phyloP scores from a whole-genome alignment of 495 filamentous ascomycete genomes.

The Aspergillus taichungensis region DNA sequence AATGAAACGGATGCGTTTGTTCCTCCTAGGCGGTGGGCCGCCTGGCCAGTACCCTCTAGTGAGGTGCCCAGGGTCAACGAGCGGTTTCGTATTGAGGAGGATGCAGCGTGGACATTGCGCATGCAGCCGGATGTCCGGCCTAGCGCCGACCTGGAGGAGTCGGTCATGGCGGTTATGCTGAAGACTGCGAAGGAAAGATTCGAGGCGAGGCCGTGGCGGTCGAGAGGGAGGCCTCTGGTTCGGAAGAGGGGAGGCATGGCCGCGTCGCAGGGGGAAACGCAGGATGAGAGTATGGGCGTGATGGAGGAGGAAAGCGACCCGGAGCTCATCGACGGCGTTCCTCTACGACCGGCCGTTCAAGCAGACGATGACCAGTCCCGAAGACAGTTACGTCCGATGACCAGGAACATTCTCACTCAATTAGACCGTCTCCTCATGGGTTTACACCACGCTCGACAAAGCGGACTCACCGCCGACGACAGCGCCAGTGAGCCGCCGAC shows the following conservation, averaged over 20 bases:
- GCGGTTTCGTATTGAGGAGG: conserved; percentile 28
- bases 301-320: conserved; percentile 11
- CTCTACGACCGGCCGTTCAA: conserved; percentile 35
- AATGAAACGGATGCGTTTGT: conserved; percentile 14
- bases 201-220: conserved; percentile 23
- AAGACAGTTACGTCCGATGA: conserved; percentile 50
- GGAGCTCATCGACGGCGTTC: conserved; percentile 8
- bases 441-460: conserved; percentile 54
- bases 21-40: conserved; percentile 56
- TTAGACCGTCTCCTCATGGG: conserved; percentile 58
- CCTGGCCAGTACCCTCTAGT: conserved; percentile 61
- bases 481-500: conserved; percentile 13
- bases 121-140: conserved; percentile 33
- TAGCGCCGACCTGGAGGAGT: conserved; percentile 56
- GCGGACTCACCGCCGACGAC: conserved; percentile 23
- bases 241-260: neutral
- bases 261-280: neutral
- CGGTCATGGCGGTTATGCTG: conserved; percentile 52
- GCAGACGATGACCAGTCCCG: conserved; percentile 56
- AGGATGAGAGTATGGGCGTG: conserved; percentile 4
- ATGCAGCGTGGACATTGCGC: conserved; percentile 39
- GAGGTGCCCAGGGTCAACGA: conserved; percentile 53
- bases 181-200: conserved; percentile 59
- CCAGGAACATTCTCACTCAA: conserved; percentile 53
- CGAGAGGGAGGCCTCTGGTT: neutral